Conservation (phyloP, 345 rosid species). For the Raphanus sativus region DNA sequence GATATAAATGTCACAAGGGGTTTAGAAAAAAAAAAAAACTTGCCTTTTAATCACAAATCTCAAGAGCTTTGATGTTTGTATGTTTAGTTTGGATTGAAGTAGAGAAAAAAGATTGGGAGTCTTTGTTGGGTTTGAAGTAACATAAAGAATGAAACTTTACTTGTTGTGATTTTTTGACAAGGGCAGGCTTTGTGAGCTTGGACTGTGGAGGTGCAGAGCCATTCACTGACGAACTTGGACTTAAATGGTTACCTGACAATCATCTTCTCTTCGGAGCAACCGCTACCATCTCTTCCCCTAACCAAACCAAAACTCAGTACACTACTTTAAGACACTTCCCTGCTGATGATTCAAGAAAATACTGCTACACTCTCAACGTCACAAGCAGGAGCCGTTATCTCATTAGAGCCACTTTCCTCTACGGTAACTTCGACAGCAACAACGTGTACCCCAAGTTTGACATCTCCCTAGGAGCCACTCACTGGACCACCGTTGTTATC, state of each 20-base stretch:
- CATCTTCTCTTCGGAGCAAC: conserved; percentile 62
- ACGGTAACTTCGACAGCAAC: conserved; percentile 82
- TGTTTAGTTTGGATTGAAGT: not conserved
- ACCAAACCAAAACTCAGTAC: conserved; percentile 77
- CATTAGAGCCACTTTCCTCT: conserved; percentile 91
- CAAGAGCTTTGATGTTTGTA: not conserved
- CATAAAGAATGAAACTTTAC: not conserved
- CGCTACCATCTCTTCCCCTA: conserved; percentile 54
- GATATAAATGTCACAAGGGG: not conserved
- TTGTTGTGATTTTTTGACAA: not conserved
- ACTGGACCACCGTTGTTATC: conserved; percentile 86
- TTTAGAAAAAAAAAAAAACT: not conserved
- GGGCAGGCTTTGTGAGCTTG: conserved; percentile 89
- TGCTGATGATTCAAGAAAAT: conserved; percentile 83
- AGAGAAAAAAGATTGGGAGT: too few species aligned
- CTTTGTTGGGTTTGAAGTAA: not conserved
- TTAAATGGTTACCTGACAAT: conserved; percentile 75
- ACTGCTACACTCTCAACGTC: conserved; percentile 78
- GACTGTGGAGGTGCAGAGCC: conserved; percentile 80
- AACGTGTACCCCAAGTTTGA: conserved; percentile 95
- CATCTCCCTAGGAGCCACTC: conserved; percentile 86
- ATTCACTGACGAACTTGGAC: conserved; percentile 79
- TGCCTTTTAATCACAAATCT: not conserved
- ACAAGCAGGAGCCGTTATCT: conserved; percentile 77
- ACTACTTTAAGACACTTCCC: conserved; percentile 86